phyloP scores from a whole-genome alignment of 139 green algal genomes.

The Limnomonas spitsbergensis region DNA sequence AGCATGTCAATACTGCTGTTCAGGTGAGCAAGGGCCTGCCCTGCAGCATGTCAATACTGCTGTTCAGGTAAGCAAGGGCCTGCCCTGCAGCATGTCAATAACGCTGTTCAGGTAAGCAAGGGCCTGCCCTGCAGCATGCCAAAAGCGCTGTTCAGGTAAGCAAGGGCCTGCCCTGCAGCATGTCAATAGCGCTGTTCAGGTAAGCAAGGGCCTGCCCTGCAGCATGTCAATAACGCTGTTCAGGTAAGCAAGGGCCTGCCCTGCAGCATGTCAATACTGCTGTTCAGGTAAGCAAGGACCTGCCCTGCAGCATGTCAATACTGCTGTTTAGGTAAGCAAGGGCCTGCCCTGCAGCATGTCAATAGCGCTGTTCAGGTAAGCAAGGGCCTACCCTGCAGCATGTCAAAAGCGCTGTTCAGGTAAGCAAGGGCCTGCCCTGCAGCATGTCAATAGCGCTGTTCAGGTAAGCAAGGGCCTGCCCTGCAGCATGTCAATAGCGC shows the following conservation, averaged over 20 bases:
- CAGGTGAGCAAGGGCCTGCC: neutral
- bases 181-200: neutral
- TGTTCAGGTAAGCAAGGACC: neutral
- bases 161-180: neutral
- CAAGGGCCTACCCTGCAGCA: neutral
- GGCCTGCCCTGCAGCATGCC: neutral
- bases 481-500: neutral
- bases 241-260: neutral
- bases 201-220: neutral
- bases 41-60: neutral
- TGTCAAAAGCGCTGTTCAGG: neutral
- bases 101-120: constrained; percentile 46
- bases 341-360: neutral
- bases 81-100: neutral
- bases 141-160: neutral
- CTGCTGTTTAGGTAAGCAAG: constrained; percentile 48
- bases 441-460: neutral
- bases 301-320: no score
- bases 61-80: neutral
- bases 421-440: neutral
- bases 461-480: neutral
- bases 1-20: neutral
- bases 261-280: neutral
- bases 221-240: neutral
- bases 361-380: neutral